A percentile compares a stretch with the other conserved stretches of the same genome.
Conservation (phyloP, 495 filamentous ascomycete species). For the Penicillium salamii region DNA sequence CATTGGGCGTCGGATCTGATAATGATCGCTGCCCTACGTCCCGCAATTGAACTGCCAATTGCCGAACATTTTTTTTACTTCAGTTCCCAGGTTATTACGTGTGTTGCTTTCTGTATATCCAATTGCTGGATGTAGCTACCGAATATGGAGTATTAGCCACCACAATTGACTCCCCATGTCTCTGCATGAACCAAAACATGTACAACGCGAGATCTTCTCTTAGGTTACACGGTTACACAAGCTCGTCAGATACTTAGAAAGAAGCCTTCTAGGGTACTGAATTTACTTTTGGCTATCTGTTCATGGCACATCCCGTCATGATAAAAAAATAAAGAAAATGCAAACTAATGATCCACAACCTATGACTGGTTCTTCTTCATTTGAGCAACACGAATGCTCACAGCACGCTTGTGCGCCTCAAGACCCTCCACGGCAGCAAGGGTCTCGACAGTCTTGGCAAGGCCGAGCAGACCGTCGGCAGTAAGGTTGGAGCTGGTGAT, state of each 20-base stretch:
- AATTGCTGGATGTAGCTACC: no score
- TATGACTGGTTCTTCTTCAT: slow-evolving; percentile 49
- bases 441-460: slow-evolving; percentile 88
- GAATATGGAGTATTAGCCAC: no score
- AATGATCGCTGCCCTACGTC: no score
- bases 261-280: neutral
- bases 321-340: slow-evolving; percentile 10
- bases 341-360: neutral
- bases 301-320: slow-evolving; percentile 26
- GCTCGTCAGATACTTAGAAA: no score
- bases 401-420: slow-evolving; percentile 89
- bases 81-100: no score
- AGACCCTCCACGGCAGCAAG: slow-evolving; percentile 91
- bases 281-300: slow-evolving; percentile 11
- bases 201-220: no score
- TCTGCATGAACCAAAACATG: no score
- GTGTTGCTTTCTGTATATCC: no score
- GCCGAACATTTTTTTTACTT: no score
- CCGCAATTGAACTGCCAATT: no score
- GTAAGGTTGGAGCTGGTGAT: slow-evolving; percentile 91
- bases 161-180: no score
- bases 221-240: no score
- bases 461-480: slow-evolving; percentile 74
- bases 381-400: slow-evolving; percentile 76
- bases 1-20: slow-evolving; percentile 2